Base-by-base conservation (phyloP, 2,329 filamentous ascomycete species). In the Aspergillus fijiensis region DNA sequence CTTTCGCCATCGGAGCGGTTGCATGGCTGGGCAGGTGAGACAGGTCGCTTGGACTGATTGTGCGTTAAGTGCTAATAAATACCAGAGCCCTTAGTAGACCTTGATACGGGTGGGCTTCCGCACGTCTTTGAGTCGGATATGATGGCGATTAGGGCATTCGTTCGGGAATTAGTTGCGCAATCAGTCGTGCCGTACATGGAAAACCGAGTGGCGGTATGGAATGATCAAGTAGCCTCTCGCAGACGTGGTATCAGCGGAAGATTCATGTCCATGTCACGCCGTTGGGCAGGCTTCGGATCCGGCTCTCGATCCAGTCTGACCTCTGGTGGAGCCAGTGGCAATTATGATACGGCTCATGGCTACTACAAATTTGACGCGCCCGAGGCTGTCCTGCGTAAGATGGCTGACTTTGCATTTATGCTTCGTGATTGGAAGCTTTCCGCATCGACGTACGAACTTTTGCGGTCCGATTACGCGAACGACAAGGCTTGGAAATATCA, bases 401-500 rank as follows among this genome's bases (percentile, higher is more conserved):
- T 99, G 52, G 95, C 91, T 49, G 95, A 99, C 73, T 98, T 94
- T 76, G 89, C 92, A 11, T 96, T 99, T 71, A 97, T 99, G 93
- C 83, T 99, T 42, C 87, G 95, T 33, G 96, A 99, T 75, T 99
- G 90, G 87, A 97, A 96, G 76, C 80, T 99, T 39, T 91, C 95
- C 10, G 86, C 95, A 67, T 92, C 89, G 12, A 96, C 91, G 0
- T 99, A 97, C 73, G 94, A 99, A 59, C 84, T 99, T 5, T 79
- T 99, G 9, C 87, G 92, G 56, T 85, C 88, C 7, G 96, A 99
- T 74, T 99, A 94, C 74, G 88, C 87, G 71, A 95, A 95, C 72
- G 93, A 97, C 73, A 98, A 98, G 75, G 96, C 95, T 1, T 99
- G 95, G 95, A 91, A 87, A 68, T 91, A 98, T 71, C 92, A 97